Percentiles rank a stretch among this genome's conserved stretches.
phyloP scores from a whole-genome alignment of 768 basidiomycete genomes.

The Hericium rajendrae region DNA sequence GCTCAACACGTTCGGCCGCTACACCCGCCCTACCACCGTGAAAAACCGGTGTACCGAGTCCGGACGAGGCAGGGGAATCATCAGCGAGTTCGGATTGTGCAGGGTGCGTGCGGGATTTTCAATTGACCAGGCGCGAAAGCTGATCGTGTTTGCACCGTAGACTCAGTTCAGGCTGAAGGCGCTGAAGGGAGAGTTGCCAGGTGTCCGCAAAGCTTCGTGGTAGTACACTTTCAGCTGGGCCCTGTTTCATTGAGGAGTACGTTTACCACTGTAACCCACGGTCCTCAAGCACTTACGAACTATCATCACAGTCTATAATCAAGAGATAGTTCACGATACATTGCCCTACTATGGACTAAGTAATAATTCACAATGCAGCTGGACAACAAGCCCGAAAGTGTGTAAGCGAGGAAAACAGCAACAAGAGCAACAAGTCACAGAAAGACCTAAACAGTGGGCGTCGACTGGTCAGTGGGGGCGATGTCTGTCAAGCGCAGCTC shows the following conservation, averaged over 20 bases:
- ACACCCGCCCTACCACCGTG: constrained; percentile 78
- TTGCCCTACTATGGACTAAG: background rate
- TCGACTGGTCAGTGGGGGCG: constrained; percentile 15
- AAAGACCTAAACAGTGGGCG: background rate
- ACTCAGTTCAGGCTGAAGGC: constrained; percentile 89
- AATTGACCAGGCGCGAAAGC: background rate
- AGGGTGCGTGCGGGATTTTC: constrained; percentile 38
- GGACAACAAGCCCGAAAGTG: background rate
- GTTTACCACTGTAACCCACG: no score
- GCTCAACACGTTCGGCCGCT: constrained; percentile 75
- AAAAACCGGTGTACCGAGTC: constrained; percentile 85
- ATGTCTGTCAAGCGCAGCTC: constrained; percentile 57
- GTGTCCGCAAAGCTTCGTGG: constrained; percentile 91
- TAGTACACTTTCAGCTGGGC: constrained; percentile 24
- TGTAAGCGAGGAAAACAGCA: background rate
- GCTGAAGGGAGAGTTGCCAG: constrained; percentile 69
- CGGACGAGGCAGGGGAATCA: constrained; percentile 79
- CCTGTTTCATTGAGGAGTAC: no score
- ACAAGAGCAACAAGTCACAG: background rate
- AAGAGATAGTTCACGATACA: background rate
- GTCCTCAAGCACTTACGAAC: no score
- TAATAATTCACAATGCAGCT: background rate
- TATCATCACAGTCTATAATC: no score
- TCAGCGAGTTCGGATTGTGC: constrained; percentile 82
- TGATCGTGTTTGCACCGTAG: constrained; percentile 28